Evolutionary conservation across 2,329 filamentous ascomycete species (phyloP).

Genomic region (Scorias spongiosa): DNA sequence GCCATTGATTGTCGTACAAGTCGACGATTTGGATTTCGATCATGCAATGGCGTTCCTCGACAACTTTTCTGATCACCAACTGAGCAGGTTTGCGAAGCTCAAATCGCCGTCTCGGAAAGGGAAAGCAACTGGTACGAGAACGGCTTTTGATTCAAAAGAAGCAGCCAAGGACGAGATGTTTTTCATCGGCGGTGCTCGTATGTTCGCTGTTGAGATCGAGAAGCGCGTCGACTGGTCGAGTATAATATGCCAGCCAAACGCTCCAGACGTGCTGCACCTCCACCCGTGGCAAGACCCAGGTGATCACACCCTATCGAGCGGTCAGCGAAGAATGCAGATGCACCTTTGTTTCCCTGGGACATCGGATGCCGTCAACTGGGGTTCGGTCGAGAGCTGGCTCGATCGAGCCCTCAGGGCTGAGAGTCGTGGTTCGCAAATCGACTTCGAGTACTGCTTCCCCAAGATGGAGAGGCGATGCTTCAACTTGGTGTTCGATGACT

Average conservation of each 20-base stretch:
- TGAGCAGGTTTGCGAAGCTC: not conserved
- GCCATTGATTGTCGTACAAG: not conserved
- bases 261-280: too few relatives aligned
- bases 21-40: not conserved
- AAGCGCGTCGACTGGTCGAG: not conserved
- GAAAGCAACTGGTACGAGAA: not conserved
- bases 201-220: not conserved
- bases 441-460: not conserved
- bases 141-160: not conserved
- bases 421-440: not conserved
- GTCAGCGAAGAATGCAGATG: not conserved
- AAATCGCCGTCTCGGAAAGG: not conserved
- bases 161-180: not conserved
- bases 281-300: too few relatives aligned
- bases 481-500: not conserved
- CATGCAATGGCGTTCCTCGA: not conserved
- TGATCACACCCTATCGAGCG: too few relatives aligned
- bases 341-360: not conserved
- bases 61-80: not conserved
- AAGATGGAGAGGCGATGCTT: not conserved
- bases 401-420: not conserved
- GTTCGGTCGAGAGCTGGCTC: not conserved
- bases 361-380: not conserved
- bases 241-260: not conserved
- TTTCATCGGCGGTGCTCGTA: not conserved